Conservation (phyloP, 495 filamentous ascomycete genomes). For the Hypoxylon lenormandii region DNA sequence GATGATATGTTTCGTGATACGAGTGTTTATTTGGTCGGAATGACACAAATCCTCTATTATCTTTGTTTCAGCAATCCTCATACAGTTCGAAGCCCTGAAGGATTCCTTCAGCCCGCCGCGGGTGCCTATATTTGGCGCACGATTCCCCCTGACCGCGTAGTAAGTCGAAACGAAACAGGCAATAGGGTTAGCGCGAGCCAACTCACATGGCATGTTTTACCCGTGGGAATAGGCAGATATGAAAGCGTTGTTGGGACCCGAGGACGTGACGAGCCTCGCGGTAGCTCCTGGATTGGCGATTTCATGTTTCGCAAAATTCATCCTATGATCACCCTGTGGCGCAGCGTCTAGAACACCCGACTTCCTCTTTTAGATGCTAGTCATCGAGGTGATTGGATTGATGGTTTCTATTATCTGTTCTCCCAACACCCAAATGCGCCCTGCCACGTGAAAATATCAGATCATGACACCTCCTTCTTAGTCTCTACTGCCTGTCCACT, state of each 20-base stretch:
- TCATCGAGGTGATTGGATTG: too few species aligned
- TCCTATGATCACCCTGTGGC: slow-evolving; percentile 10
- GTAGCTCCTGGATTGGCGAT: neutral
- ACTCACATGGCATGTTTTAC: slow-evolving; percentile 23
- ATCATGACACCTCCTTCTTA: too few species aligned
- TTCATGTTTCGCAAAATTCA: neutral
- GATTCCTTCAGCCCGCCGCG: slow-evolving; percentile 27
- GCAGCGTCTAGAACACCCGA: neutral
- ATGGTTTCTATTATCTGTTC: neutral
- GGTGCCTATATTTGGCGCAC: slow-evolving; percentile 24
- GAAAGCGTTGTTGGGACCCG: slow-evolving; percentile 2
- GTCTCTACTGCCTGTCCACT: too few species aligned
- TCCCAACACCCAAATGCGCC: too few species aligned
- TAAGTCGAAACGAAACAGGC: slow-evolving; percentile 23
- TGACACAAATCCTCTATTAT: neutral
- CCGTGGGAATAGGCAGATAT: neutral
- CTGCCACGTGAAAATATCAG: too few species aligned
- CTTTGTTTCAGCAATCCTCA: slow-evolving; percentile 10
- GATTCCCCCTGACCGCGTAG: slow-evolving; percentile 25
- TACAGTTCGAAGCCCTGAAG: slow-evolving; percentile 15
- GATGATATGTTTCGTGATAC: slow-evolving; percentile 20
- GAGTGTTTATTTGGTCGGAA: slow-evolving; percentile 1
- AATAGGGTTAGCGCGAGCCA: neutral
- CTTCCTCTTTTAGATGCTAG: neutral
- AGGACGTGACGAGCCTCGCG: slow-evolving; percentile 1